Evolutionary conservation across 805 yeast genomes (phyloP), one percentile per base, ranked within the genome.

Genomic region (Dipodascus geniculatus): DNA sequence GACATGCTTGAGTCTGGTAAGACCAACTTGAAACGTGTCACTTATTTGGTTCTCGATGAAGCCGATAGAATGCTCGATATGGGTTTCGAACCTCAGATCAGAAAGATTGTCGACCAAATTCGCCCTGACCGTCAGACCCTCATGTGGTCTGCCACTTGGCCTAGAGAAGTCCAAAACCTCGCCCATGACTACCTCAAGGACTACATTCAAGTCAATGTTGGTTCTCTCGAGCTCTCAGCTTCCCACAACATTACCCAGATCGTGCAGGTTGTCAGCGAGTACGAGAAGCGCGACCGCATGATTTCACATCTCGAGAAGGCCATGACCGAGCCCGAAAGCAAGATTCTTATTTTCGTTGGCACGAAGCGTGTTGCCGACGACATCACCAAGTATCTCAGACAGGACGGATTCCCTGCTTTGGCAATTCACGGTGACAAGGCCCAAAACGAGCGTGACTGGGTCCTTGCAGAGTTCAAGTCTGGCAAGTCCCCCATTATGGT

Each of bases 71-170:
- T 93, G 99, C 82, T 93, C 75, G 99, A 93, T 77, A 93, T 93
- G 99, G 99, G 99, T 71, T 93, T 93, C 72, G 99, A 93, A 78
- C 98, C 98, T 62, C 98, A 91, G 80, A 93, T 93, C 72, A 84
- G 99, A 79, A 91, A 91, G 75, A 93, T 93, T 72, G 91, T 93
- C 62, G 90, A 85, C 65, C 98, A 91, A 79, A 93, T 93, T 70
- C 87, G 99, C 77, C 99, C 99, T 58, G 99, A 93, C 72, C 89
- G 98, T 79, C 99, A 93, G 77, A 93, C 99, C 57, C 79, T 91
- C 65, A 88, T 93, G 97, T 93, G 98, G 98, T 91, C 98, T 58
- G 99, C 99, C 63, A 93, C 99, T 54, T 93, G 99, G 99, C 99
- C 99, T 65, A 91, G 90, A 79, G 95, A 88, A 72, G 98, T 93